Conservation (phyloP, 352 stramenopile genomes). For the Globisporangium splendens region DNA sequence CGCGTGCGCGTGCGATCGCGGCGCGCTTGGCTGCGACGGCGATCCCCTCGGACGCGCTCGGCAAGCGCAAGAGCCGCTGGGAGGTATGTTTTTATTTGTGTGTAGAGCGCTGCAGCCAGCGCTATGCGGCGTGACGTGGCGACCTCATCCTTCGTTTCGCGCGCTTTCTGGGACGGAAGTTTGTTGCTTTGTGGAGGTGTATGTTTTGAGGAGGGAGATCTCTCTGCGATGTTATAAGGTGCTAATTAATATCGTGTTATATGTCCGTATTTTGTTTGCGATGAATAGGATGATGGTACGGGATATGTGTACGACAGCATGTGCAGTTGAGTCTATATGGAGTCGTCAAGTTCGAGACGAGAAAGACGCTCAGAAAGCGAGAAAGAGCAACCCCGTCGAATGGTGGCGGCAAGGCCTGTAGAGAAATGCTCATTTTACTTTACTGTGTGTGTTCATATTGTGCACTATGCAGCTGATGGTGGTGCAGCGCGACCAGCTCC, state of each 20-base stretch:
- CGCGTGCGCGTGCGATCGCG: conserved; percentile 77
- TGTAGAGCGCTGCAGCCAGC: conserved; percentile 1
- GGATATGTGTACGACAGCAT: background rate
- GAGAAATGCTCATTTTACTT: background rate
- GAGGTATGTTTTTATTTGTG: conserved; percentile 46
- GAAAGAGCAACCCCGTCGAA: background rate
- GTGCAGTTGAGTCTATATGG: background rate
- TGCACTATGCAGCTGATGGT: conserved; percentile 21
- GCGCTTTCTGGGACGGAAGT: background rate
- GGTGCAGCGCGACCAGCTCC: conserved; percentile 27
- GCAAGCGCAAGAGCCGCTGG: conserved; percentile 85
- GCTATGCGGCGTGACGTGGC: background rate
- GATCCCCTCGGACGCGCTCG: conserved; percentile 66
- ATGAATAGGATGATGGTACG: conserved; percentile 42
- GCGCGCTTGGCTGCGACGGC: conserved; percentile 66
- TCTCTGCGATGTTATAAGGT: too few relatives aligned
- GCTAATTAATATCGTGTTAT: background rate
- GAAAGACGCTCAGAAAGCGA: background rate
- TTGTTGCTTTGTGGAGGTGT: background rate
- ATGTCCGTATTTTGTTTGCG: background rate
- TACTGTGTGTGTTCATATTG: background rate
- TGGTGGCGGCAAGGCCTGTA: background rate
- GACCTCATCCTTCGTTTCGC: conserved; percentile 6
- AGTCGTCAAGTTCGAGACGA: background rate
- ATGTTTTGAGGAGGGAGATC: too few relatives aligned